Base-by-base conservation (phyloP, 495 filamentous ascomycete species). In the Tuber borchii region DNA sequence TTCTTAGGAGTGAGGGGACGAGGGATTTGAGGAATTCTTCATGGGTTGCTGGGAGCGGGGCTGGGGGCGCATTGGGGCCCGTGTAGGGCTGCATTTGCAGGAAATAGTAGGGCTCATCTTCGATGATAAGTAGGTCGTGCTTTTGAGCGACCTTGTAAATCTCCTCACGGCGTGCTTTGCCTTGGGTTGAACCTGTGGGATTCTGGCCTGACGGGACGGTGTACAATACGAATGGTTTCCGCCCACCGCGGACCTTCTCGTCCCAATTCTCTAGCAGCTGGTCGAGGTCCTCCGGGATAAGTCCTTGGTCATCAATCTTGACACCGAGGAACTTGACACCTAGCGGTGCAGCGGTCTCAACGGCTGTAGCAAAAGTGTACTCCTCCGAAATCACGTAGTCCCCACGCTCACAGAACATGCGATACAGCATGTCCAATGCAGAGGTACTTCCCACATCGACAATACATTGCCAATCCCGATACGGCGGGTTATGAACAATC, bases 91-190 rank as follows among this genome's bases (percentile, higher is more conserved):
- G 89, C 93, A 99, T 97, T 85, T 99, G 95, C 71, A 99, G 87
- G 86, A 95, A 99, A 84, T 93, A 92, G 85, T 97, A 97, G n/a
- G 95, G 95, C 83, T 98, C 95, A 83, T 98, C 95, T 85, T 98
- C 95, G 77, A 98, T 81, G 83, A 98, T 94, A 84, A 89, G 91
- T 69, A 97, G 74, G 82, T 97, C 93, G 83, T 97, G 92, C 84
- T 92, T 91, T 83, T 90, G 89, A 42, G 89, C 90, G 20, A 97
- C 87, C 19, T 84, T 86, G 85, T 97, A 97, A 45, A 97, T 87
- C 42, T 87, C 91, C 70, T 86, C 83, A 37, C 94, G 85, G 65
- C 95, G 88, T 82, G 87, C 82, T 70, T 82, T 83, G 8, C 89
- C 86, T 83, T 93, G 91, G 22, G 95, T 97, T 61, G 93, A 90